Base-by-base conservation (phyloP, 306 rosid genomes). In the Gynostemma pentaphyllum region DNA sequence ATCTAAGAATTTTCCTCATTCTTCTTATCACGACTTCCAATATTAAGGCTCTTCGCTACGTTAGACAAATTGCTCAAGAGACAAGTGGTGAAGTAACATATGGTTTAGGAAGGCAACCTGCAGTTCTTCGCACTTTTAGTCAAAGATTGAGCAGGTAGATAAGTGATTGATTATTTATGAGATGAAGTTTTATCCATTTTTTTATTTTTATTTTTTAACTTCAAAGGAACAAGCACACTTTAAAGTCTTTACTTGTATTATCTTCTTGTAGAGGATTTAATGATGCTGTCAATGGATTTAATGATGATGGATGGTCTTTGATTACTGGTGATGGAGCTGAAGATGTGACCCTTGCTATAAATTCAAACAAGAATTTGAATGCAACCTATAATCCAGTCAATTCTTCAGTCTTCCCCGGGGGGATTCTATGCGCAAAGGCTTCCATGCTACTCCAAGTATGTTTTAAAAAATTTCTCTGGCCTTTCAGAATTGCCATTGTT, bases 381-480 rank as follows among this genome's bases (percentile, higher is more conserved):
- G 55, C 82, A 47, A 65, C 81, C 32, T 79, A 86, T 22, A 85
- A 79, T 76, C 95, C 87, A 36, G 77, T 80, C 2, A 80, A 75
- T 79, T 78, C 95, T 62, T 82, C 86, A 24, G 52, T 90, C 28
- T 84, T 82, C 44, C 88, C 81, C 36, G 98, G 96, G 36, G 98
- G 98, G 55, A 68, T 91, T 71, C 86, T 91, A 28, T 91, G 96
- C 54, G 98, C 98, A 5, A 91, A 86, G 76, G 96, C 96, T 74
- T 91, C 98, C 56, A 91, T 91, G 98, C 77, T 91, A 62, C 89
- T 91, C 74, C 95, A 91, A 80, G 98, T 91, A 82, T 75, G 86
- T 71, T 54, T 48, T n/a, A 9, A 70, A 0, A 18, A 19, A 26
- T 21, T 37, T 59, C 45, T 59, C 10, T 36, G 64, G 64, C 23